A percentile compares a stretch with the other conserved stretches of the same genome.
Evolutionary conservation across 805 yeast genomes (phyloP).

Genomic region (Candida taoyuanica): DNA sequence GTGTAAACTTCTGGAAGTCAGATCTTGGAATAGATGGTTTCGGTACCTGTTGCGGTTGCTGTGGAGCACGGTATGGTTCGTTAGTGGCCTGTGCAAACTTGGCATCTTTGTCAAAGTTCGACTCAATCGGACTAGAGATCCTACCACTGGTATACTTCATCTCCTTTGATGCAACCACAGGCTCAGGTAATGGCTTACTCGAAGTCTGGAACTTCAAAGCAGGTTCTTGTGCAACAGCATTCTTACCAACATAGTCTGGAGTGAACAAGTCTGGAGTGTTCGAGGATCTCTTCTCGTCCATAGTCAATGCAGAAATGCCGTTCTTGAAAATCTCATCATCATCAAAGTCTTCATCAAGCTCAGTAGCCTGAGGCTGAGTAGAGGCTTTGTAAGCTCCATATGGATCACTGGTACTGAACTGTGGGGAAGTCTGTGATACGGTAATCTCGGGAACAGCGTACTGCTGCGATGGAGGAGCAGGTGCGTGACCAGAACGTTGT

Average conservation of each 20-base stretch:
- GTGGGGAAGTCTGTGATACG: not conserved
- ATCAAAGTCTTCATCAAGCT: constrained; percentile 26
- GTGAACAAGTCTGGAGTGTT: constrained; percentile 22
- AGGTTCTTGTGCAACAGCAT: constrained; percentile 13
- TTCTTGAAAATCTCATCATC: constrained; percentile 26
- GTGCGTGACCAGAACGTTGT: not conserved
- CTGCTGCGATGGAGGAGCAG: not conserved
- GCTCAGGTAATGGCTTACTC: constrained; percentile 15
- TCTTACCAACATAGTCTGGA: constrained; percentile 23
- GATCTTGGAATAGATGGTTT: constrained; percentile 21
- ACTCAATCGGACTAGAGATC: constrained; percentile 16
- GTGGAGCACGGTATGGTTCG: constrained; percentile 1
- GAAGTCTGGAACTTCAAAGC: constrained; percentile 11
- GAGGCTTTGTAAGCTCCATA: constrained; percentile 3
- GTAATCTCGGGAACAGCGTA: not conserved
- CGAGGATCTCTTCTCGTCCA: constrained; percentile 4
- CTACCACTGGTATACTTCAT: constrained; percentile 24
- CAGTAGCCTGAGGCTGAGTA: constrained; percentile 2
- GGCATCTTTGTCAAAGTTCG: constrained; percentile 7
- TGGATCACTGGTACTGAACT: not conserved
- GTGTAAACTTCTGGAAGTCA: constrained; percentile 21
- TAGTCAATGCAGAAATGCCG: constrained; percentile 21
- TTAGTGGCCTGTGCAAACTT: constrained; percentile 6
- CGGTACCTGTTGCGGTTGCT: constrained; percentile 4
- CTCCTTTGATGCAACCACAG: constrained; percentile 13